Base-by-base conservation (phyloP, 2,329 filamentous ascomycete species). In the Rhytidhysteron rufulum region DNA sequence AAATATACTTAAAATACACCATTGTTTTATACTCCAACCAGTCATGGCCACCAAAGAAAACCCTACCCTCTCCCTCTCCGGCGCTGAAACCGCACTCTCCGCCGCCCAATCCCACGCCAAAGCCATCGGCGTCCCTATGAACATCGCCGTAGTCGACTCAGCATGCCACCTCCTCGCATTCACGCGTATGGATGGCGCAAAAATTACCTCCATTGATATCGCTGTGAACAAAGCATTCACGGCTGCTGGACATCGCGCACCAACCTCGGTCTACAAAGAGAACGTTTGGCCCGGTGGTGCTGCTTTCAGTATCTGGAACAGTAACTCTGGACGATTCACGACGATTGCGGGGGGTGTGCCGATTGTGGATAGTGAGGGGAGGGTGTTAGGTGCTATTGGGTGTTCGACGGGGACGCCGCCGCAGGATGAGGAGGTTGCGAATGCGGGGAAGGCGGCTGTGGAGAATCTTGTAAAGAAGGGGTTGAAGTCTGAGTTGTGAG, bases 191-290 rank as follows among this genome's bases (percentile, higher is more conserved):
- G 69, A 71, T 47, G 63, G 59, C 42, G 70, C 71, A 16, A 74
- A 74, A 47, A 50, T 73, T 11, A 74, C 71, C n/a, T 69, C 77
- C 4, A 75, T 82, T 47, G 77, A 78, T 58, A 75, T 84, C 55
- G 75, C 79, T 1, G 83, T 86, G 11, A 80, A 83, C 35, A 77
- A 79, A 47, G 75, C 76, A 13, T 79, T 77, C 53, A 79, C 76
- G 2, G 76, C 76, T 3, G 73, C 75, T 1, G 76, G 76, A 13
- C 76, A 79, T 57, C 63, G 69, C 16, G 60, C 67, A 4, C 73
- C 74, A 0, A 79, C 75, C 0, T 68, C 69, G 17, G 62, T 66
- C 3, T 79, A 79, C 57, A 74, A 74, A 41, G 75, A 77, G 45
- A 66, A 63, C 30, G 74, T 78, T 16, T 70, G 71, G 63, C 75